Base-by-base conservation (phyloP, 441 rosid genomes). In the Adansonia rubrostipa region DNA sequence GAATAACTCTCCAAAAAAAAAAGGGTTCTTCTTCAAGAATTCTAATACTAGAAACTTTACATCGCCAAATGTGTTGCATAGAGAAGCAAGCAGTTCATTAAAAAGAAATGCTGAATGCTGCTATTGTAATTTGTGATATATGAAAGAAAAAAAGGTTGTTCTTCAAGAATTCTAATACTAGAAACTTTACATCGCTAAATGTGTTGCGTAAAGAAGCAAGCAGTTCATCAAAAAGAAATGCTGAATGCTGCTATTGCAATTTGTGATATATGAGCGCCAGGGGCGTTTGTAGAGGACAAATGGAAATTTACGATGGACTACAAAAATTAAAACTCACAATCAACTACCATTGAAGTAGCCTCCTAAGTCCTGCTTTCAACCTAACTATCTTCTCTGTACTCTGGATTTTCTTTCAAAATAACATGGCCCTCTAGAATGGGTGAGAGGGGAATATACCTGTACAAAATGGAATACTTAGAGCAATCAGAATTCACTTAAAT, bases 401-500 rank as follows among this genome's bases (percentile, higher is more conserved):
- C 93, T 0, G 92, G 97, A 75, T 94, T 94, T 82, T 92, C 95
- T 75, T 83, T 94, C 86, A 94, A 81, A 74, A 96, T 93, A 74
- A 96, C 89, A 82, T 91, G 91, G 13, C 98, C 99, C 87, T 96
- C 99, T 22, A 96, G 91, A 78, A 94, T 89, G 14, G 98, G 97
- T 0, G 98, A 90, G 68, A 94, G 89, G 1, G 98, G 97, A 74
- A 96, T 85, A 82, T 92, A 94, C 89, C 95, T 94, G 94, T 82
- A 54, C 36, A 65, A 53, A 77, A 61, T 19, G 42, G 50, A 24
- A 40, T 9, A 9, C n/a, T 83, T 72, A 77, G 75, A 40, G 0
- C 11, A 58, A 58, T 73, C 24, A 2, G 36, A 73, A n/a, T 19
- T 3, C 65, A 3, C 13, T 48, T 71, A 33, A 36, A 67, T 11